A percentile compares a stretch with the other conserved stretches of the same genome.
phyloP scores from a whole-genome alignment of 2,329 filamentous ascomycete genomes.

The Aspergillus sp. region DNA sequence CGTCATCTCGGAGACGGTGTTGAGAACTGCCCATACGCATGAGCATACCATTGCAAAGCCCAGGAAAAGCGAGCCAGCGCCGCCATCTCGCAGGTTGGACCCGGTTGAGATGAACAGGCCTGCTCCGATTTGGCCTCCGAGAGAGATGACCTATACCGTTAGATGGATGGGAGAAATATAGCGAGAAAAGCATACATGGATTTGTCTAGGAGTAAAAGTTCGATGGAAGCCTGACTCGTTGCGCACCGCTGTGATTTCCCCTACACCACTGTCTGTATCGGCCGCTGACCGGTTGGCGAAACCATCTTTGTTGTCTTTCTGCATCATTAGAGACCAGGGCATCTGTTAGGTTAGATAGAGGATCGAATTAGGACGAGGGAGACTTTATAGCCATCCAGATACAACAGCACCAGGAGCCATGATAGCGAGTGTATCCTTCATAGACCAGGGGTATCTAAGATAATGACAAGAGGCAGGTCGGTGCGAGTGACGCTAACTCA shows the following conservation, averaged over 20 bases:
- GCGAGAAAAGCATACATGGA: neutral
- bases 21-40: conserved; percentile 34
- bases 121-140: conserved; percentile 14
- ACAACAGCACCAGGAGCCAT: neutral
- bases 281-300: neutral
- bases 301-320: neutral
- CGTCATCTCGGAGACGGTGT: conserved; percentile 38
- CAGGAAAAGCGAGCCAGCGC: conserved; percentile 33
- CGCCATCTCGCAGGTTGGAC: conserved; percentile 30
- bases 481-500: neutral
- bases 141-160: neutral
- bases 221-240: conserved; percentile 1
- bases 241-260: neutral
- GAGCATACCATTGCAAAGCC: conserved; percentile 31
- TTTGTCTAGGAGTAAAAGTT: conserved; percentile 4
- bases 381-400: neutral
- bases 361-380: neutral
- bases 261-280: neutral
- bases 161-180: neutral
- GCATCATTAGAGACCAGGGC: neutral
- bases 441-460: neutral
- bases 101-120: conserved; percentile 22
- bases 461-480: conserved; percentile 1
- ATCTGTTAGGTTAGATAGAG: neutral
- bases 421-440: neutral